A percentile compares a stretch with the other conserved stretches of the same genome.
phyloP scores from a whole-genome alignment of 1,284 basidiomycete species.

The Ceratobasidium sp. region DNA sequence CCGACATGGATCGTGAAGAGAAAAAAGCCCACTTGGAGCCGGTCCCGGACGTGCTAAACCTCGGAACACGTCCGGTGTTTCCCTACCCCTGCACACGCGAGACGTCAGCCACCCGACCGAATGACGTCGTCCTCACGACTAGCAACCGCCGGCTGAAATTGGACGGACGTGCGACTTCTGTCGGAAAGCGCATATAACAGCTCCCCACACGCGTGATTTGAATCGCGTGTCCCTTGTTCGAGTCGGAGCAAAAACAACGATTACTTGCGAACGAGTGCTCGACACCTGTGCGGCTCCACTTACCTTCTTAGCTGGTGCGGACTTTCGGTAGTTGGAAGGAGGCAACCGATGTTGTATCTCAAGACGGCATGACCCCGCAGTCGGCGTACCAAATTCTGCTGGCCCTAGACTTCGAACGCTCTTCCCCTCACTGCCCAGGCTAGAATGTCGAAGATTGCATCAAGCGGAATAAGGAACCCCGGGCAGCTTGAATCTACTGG shows the following conservation, averaged over 20 bases:
- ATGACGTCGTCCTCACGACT: constrained; percentile 10
- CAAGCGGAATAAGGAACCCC: too few species aligned
- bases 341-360: background rate
- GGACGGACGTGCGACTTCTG: background rate
- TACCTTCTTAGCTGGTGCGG: background rate
- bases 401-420: background rate
- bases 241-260: constrained; percentile 7
- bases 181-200: constrained; percentile 1
- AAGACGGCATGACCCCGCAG: constrained; percentile 8
- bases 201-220: background rate
- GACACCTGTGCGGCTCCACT: constrained; percentile 24
- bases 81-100: background rate
- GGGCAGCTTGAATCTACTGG: too few species aligned
- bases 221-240: constrained; percentile 2
- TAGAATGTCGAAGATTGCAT: too few species aligned
- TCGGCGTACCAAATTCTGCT: background rate
- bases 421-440: too few species aligned
- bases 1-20: background rate
- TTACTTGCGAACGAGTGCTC: background rate
- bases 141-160: background rate
- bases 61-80: constrained; percentile 5
- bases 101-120: constrained; percentile 12
- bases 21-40: background rate
- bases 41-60: background rate
- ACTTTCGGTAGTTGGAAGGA: background rate